These are phyloP conservation scores for Pogostemon cablin DNA, from an alignment of 257 asterid genomes.

Conservation along the genomic window DNA sequence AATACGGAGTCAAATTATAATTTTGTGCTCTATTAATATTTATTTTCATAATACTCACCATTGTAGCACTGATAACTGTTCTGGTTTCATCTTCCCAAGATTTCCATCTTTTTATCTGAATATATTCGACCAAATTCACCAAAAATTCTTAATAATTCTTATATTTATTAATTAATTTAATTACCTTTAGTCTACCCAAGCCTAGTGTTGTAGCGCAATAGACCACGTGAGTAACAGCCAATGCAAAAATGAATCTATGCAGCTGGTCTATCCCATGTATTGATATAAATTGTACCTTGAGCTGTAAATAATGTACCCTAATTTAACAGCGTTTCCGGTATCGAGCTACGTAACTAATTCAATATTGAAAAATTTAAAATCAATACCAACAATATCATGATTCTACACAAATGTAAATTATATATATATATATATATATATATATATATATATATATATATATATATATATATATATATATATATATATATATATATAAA, in stretches of 20 bases:
- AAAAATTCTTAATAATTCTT: too few species aligned
- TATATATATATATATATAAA: too few species aligned
- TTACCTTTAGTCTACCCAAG: conserved; percentile 12
- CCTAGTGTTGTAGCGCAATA: conserved; percentile 9
- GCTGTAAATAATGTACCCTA: neutral
- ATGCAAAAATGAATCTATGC: conserved; percentile 16
- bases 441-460: too few species aligned
- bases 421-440: too few species aligned
- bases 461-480: too few species aligned
- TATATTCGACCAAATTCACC: neutral
- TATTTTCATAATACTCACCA: conserved; percentile 9
- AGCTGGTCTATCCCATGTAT: conserved; percentile 18
- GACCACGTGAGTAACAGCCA: conserved; percentile 20
- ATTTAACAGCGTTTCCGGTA: neutral
- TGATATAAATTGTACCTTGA: conserved; percentile 15
- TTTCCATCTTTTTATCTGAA: conserved; percentile 23
- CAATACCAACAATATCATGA: too few species aligned
- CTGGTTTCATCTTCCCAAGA: conserved; percentile 25
- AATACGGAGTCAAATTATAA: neutral
- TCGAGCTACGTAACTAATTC: too few species aligned
- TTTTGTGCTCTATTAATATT: too few species aligned
- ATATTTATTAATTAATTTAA: neutral
- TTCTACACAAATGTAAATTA: too few species aligned
- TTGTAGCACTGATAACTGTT: conserved; percentile 23
- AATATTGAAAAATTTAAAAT: too few species aligned